Base-by-base conservation (phyloP, 2,329 filamentous ascomycete genomes). In the Xylariomycetidae sp. region DNA sequence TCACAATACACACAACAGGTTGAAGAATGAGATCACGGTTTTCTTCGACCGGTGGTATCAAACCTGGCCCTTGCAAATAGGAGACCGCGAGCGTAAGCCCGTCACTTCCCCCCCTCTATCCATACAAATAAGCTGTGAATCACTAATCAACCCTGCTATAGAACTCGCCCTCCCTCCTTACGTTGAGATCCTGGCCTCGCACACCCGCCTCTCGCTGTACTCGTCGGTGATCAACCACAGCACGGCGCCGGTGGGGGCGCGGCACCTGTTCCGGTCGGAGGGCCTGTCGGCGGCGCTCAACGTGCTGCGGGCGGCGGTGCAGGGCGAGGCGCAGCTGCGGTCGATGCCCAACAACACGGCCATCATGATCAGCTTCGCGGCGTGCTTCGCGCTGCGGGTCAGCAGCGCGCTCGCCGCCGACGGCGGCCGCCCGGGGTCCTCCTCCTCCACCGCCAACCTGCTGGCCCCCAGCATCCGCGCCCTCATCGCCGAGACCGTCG, bases 271-370 rank as follows among this genome's bases (percentile, higher is more conserved):
- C 57, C 76, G 81, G 25, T 77, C 79, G 1, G 82, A 80, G 1
- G 79, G 80, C 2, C 67, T 86, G 1, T 83, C 81, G 0, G 82
- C 81, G 0, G 79, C 82, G 0, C 58, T 86, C n/a, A 85, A 84
- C 37, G 82, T 86, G 4, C 74, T 86, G 66, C 74, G 82, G 15
- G 79, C 78, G 2, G 81, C 81, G 0, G 82, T 85, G 5, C 81
- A 85, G 54, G 81, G 81, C 20, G 82, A 86, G 50, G 63, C 68
- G 0, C 72, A 80, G 40, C 66, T 86, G 0, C 77, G 77, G 35
- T 85, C 81, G 0, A 86, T 86, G 81, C 82, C 82, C 0, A 86
- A 86, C 56, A 86, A 86, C 46, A 85, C 82, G 0, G 74, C 81
- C 35, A 83, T 85, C 43, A 86, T 86, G 82, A 83, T 86, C 10